Conservation (phyloP, 2,329 filamentous ascomycete species). For the Geoglossum cookeanum region DNA sequence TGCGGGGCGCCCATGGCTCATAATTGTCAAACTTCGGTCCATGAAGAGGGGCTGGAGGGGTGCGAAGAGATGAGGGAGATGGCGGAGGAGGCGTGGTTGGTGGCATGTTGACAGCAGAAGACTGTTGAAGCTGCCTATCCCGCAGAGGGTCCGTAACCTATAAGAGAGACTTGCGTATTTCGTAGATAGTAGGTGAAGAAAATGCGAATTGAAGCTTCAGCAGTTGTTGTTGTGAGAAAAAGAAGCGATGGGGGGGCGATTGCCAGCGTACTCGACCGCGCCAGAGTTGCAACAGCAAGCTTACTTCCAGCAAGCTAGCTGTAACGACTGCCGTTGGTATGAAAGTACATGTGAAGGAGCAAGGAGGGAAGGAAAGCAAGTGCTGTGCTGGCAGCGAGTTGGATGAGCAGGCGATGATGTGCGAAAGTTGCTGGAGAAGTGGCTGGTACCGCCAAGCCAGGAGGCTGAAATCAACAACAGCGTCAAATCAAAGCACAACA, state of each 20-base stretch:
- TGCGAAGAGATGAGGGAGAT: slow-evolving; percentile 37
- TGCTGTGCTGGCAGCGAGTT: neutral
- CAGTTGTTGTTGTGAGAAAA: neutral
- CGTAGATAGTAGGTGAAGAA: neutral
- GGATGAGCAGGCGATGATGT: neutral
- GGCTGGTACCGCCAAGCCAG: neutral
- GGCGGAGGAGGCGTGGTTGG: slow-evolving; percentile 36
- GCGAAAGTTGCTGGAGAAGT: neutral
- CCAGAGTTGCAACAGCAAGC: slow-evolving; percentile 11
- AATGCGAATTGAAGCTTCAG: neutral
- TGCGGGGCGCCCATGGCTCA: slow-evolving; percentile 54
- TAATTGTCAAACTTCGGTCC: slow-evolving; percentile 46
- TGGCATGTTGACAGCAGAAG: neutral
- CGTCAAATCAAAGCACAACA: neutral
- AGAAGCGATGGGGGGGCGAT: neutral
- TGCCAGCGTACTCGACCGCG: neutral
- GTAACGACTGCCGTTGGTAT: neutral
- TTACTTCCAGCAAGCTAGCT: neutral
- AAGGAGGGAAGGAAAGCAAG: neutral
- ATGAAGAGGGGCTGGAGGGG: slow-evolving; percentile 48
- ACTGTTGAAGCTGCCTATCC: neutral
- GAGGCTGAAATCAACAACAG: neutral
- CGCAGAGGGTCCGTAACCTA: no score
- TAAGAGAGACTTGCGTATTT: neutral
- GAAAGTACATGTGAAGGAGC: neutral